Evolutionary conservation across 139 green algal genomes (phyloP).

Genomic region (Chlamydomonas asymmetrica): DNA sequence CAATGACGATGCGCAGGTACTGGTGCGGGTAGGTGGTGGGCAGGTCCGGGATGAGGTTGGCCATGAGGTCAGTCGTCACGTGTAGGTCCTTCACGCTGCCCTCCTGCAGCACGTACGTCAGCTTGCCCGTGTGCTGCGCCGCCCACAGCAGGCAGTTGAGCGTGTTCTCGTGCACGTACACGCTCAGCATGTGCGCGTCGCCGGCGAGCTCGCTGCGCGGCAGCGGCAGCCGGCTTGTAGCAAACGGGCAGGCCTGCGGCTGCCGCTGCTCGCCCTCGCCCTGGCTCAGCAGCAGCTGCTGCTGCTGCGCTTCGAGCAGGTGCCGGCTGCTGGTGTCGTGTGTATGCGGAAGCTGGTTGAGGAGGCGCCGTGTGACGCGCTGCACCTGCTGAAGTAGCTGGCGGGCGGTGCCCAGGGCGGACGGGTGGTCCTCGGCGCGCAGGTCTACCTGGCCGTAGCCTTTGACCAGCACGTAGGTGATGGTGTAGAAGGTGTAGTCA

Average conservation of each 20-base stretch:
- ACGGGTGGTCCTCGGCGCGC: neutral
- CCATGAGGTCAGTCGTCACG: conserved; percentile 47
- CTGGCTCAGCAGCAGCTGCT: neutral
- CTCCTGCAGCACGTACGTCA: conserved; percentile 22
- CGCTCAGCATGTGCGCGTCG: conserved; percentile 24
- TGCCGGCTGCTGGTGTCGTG: no score
- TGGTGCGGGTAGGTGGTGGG: conserved; percentile 45
- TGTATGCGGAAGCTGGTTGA: no score
- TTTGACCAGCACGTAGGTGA: conserved; percentile 45
- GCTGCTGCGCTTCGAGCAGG: neutral
- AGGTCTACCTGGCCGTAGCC: conserved; percentile 28
- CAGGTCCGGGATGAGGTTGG: conserved; percentile 42
- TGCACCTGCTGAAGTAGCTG: neutral
- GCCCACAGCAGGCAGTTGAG: conserved; percentile 47
- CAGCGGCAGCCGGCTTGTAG: conserved; percentile 26
- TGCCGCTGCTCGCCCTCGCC: neutral
- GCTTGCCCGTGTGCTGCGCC: conserved; percentile 19
- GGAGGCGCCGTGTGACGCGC: no score
- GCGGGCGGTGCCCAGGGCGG: no score
- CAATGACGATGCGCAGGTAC: conserved; percentile 16
- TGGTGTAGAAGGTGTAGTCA: conserved; percentile 35
- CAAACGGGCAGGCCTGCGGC: conserved; percentile 30
- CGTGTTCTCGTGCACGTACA: conserved; percentile 42
- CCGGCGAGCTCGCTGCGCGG: conserved; percentile 2
- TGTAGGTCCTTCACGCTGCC: conserved; percentile 33